Percentiles rank a stretch among this genome's conserved stretches.
Conservation (phyloP, 78 protist species). For the Polysphondylium violaceum region DNA sequence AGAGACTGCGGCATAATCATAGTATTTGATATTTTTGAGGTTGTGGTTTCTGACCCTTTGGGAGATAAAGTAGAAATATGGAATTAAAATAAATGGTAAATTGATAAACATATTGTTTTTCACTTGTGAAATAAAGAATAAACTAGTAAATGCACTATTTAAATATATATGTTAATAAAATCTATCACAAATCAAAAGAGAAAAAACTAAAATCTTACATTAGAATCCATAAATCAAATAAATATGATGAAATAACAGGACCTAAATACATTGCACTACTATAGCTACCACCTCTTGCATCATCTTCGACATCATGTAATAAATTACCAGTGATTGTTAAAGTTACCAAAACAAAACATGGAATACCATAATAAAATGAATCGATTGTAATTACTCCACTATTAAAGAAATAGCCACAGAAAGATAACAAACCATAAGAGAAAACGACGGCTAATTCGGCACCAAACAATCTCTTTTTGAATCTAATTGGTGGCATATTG, state of each 20-base stretch:
- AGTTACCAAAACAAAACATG: not conserved
- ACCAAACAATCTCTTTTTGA: not conserved
- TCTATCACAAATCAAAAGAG: no score
- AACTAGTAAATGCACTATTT: not conserved
- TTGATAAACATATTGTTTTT: no score
- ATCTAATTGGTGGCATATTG: not conserved
- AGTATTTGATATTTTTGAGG: no score
- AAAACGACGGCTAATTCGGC: not conserved
- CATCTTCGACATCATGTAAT: not conserved
- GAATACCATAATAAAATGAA: not conserved
- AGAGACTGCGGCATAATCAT: no score
- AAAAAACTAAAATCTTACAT: no score
- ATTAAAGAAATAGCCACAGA: not conserved
- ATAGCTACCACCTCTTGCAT: not conserved
- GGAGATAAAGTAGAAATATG: no score
- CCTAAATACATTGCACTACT: not conserved
- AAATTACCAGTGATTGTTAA: not conserved
- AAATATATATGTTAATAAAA: no score
- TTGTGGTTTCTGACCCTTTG: no score
- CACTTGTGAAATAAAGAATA: not conserved
- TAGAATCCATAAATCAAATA: no score
- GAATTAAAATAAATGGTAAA: not conserved
- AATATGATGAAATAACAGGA: not conserved
- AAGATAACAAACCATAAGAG: not conserved
- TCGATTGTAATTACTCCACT: not conserved